Base-by-base conservation (phyloP, 2,329 filamentous ascomycete genomes). In the Hypoxylon sp. region DNA sequence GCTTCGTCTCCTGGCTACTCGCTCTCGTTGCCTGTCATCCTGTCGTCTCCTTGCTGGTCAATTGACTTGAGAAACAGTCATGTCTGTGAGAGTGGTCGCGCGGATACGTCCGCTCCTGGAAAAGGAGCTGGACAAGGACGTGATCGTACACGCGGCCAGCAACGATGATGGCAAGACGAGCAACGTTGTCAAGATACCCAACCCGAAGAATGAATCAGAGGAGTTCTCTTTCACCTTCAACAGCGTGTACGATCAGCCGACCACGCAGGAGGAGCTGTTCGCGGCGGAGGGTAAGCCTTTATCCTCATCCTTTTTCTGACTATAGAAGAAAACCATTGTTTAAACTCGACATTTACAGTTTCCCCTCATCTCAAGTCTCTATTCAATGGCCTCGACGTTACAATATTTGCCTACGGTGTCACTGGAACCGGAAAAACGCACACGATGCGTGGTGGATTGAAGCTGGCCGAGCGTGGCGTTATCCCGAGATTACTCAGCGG, bases 171-270 rank as follows among this genome's bases (percentile, higher is more conserved):
- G 85, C 70, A 85, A 84, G 69, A 84, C 88, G 18, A 87, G 86
- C 67, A 89, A 85, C 24, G 81, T 96, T 28, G 89, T 98, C 75
- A 91, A 91, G 77, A 96, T 98, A 73, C 95, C 95, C 2, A 97
- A 93, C 76, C 94, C 95, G 0, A 97, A 96, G 82, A 97, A 97
- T 75, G 92, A 93, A 69, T 83, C 86, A 20, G 95, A 98, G 79
- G 91, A 94, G 75, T 98, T 94, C 80, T 93, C 91, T 56, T 99
- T 98, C 78, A 88, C 94, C 54, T 98, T 98, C 84, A 96, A 96
- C 83, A 88, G 91, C 71, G 95, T 98, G 58, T 98, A 97, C 78
- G 93, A 93, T 74, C 87, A 90, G 72, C 79, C 85, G 33, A 90
- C 92, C 14, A 88, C 92, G 7, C 95, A 99, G 78, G 92, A 97